Conservation (phyloP, 2,329 filamentous ascomycete genomes). For the Didymella lethalis region DNA sequence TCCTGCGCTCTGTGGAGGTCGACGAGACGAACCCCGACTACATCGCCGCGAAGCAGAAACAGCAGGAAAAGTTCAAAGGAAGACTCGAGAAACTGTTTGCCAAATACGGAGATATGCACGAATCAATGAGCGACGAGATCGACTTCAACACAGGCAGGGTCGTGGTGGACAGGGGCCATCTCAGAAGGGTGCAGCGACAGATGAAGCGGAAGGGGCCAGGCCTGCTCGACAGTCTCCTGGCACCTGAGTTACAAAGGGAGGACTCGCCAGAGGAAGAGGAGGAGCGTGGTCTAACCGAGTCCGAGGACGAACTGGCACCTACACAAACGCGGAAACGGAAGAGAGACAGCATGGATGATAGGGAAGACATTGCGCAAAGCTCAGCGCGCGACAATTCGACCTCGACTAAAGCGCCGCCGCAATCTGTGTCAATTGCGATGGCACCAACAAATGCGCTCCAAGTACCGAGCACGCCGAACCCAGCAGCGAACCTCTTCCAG, state of each 20-base stretch:
- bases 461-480: conserved; percentile 26
- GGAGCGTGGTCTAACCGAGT: conserved; percentile 15
- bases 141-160: conserved; percentile 82
- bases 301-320: conserved; percentile 44
- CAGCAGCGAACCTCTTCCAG: conserved; percentile 32
- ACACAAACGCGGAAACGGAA: conserved; percentile 25
- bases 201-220: conserved; percentile 31
- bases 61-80: conserved; percentile 59
- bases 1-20: conserved; percentile 51
- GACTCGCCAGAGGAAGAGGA: conserved; percentile 44
- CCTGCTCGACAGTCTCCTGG: conserved; percentile 35
- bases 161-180: conserved; percentile 89
- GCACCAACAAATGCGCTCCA: conserved; percentile 11
- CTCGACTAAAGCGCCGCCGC: background rate
- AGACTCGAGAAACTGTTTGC: conserved; percentile 87
- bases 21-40: conserved; percentile 47
- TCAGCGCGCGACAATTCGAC: background rate
- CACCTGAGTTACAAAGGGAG: conserved; percentile 46
- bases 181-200: conserved; percentile 63
- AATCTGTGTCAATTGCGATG: conserved; percentile 2
- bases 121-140: conserved; percentile 85
- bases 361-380: conserved; percentile 1
- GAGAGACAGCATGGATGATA: conserved; percentile 2
- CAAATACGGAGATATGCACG: conserved; percentile 86
- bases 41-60: conserved; percentile 49